Percentiles rank a stretch among this genome's conserved stretches.
Evolutionary conservation across 768 basidiomycete genomes (phyloP).

Genomic region (Amanita pallidorosea): DNA sequence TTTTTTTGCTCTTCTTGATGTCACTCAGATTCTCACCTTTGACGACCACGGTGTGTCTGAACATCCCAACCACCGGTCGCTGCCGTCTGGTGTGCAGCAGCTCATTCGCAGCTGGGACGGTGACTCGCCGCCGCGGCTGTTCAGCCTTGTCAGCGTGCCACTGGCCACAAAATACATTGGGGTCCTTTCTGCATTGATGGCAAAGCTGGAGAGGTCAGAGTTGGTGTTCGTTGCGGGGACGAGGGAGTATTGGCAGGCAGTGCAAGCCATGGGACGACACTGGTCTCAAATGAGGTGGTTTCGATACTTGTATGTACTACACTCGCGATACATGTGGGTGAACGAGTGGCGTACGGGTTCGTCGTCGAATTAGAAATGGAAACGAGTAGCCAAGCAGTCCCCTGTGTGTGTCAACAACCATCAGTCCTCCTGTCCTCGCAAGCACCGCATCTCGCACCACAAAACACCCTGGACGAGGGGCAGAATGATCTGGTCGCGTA

Average conservation of each 20-base stretch:
- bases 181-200: slow-evolving; percentile 35
- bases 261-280: slow-evolving; percentile 66
- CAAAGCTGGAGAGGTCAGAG: slow-evolving; percentile 20
- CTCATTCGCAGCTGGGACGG: slow-evolving; percentile 22
- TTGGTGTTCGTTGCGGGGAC: slow-evolving; percentile 49
- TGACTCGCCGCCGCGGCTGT: slow-evolving; percentile 29
- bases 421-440: background rate
- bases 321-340: slow-evolving; percentile 89
- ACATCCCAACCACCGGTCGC: slow-evolving; percentile 79
- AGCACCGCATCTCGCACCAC: slow-evolving; percentile 33
- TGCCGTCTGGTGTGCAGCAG: slow-evolving; percentile 43
- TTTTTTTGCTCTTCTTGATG: background rate
- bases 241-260: slow-evolving; percentile 40
- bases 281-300: slow-evolving; percentile 80
- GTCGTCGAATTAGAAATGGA: slow-evolving; percentile 34
- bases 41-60: slow-evolving; percentile 67
- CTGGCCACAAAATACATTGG: slow-evolving; percentile 51
- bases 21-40: slow-evolving; percentile 71
- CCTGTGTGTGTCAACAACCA: slow-evolving; percentile 17
- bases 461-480: slow-evolving; percentile 58
- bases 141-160: slow-evolving; percentile 50
- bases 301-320: slow-evolving; percentile 71
- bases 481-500: slow-evolving; percentile 57
- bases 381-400: slow-evolving; percentile 34
- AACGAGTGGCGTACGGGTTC: slow-evolving; percentile 48